Evolutionary conservation across 176 grass and related monocot species (phyloP).

Genomic region (Zoysia pacifica): DNA sequence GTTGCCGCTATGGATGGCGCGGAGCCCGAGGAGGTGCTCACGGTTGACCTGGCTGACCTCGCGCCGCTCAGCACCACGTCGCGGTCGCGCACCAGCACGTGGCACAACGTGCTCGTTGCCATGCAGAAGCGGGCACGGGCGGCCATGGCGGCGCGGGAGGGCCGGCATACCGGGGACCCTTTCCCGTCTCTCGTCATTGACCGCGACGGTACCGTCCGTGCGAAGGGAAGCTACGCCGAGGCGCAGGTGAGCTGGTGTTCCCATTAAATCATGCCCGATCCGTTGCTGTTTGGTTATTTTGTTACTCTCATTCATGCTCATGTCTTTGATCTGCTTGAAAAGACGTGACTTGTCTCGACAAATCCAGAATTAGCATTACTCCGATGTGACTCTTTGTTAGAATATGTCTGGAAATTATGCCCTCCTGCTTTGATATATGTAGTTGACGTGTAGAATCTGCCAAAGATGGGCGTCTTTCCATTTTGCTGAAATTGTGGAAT

Average conservation of each 20-base stretch:
- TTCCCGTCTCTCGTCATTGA: slow-evolving; percentile 91
- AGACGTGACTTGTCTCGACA: slow-evolving; percentile 20
- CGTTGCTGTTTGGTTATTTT: neutral
- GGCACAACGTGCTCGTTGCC: slow-evolving; percentile 86
- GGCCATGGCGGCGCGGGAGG: slow-evolving; percentile 60
- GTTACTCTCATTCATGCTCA: neutral
- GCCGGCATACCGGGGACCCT: slow-evolving; percentile 53
- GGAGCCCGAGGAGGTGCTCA: slow-evolving; percentile 67
- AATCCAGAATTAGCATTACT: slow-evolving; percentile 14
- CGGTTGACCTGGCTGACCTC: slow-evolving; percentile 61
- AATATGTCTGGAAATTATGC: neutral
- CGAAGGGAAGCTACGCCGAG: slow-evolving; percentile 84
- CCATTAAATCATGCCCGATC: slow-evolving; percentile 4
- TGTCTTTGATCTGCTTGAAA: slow-evolving; percentile 34
- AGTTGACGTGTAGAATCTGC: slow-evolving; percentile 43
- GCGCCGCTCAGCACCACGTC: slow-evolving; percentile 54
- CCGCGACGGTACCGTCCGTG: slow-evolving; percentile 56
- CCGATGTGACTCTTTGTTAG: neutral
- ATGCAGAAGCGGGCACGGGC: slow-evolving; percentile 90
- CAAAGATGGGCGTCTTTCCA: slow-evolving; percentile 26
- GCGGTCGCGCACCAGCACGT: slow-evolving; percentile 78
- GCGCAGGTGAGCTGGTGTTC: slow-evolving; percentile 64
- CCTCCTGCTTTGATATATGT: slow-evolving; percentile 6
- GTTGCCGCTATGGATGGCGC: slow-evolving; percentile 73
- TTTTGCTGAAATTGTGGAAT: slow-evolving; percentile 36